These are phyloP conservation scores for Ophiocordyceps camponoti-leonardi DNA, from an alignment of 2,329 filamentous ascomycete species.

Conservation along the genomic window DNA sequence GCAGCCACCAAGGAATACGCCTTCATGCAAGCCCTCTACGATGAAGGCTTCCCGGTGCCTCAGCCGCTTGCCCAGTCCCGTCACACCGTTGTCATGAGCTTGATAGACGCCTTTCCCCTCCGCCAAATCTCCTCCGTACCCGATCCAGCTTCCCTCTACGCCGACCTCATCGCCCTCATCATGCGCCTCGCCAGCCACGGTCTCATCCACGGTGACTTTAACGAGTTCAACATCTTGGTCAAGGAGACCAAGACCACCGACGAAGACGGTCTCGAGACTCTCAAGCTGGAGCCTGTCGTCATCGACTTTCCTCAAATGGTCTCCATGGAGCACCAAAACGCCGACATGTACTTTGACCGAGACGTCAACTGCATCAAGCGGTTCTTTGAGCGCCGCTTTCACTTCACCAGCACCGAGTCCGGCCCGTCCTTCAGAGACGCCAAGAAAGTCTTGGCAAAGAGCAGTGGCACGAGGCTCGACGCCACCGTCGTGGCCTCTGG, in stretches of 20 bases:
- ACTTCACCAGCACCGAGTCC: constrained; percentile 64
- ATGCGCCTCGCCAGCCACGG: constrained; percentile 70
- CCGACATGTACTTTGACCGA: constrained; percentile 93
- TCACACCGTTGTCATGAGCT: constrained; percentile 90
- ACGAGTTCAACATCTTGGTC: constrained; percentile 96
- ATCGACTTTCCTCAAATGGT: constrained; percentile 99
- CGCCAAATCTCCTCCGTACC: constrained; percentile 75
- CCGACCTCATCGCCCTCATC: constrained; percentile 78
- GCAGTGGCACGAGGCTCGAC: constrained; percentile 56
- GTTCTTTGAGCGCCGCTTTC: constrained; percentile 80
- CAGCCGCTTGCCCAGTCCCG: constrained; percentile 76
- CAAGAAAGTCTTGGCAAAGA: constrained; percentile 52
- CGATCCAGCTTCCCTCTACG: constrained; percentile 71
- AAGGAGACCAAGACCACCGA: constrained; percentile 45
- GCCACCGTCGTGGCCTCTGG: constrained; percentile 82
- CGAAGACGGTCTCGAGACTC: constrained; percentile 20
- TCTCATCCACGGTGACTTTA: constrained; percentile 94
- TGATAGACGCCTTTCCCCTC: constrained; percentile 83
- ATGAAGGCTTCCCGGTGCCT: constrained; percentile 80
- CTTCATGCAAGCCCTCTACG: constrained; percentile 75
- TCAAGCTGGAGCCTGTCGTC: constrained; percentile 57
- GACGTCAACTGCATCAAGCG: constrained; percentile 92
- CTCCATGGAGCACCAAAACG: constrained; percentile 83
- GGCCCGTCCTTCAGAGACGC: constrained; percentile 80
- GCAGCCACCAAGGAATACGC: constrained; percentile 89